Evolutionary conservation across 176 grass and related monocot species (phyloP), one percentile per base, ranked within the genome.

Genomic region (Eremochloa ophiuroides): DNA sequence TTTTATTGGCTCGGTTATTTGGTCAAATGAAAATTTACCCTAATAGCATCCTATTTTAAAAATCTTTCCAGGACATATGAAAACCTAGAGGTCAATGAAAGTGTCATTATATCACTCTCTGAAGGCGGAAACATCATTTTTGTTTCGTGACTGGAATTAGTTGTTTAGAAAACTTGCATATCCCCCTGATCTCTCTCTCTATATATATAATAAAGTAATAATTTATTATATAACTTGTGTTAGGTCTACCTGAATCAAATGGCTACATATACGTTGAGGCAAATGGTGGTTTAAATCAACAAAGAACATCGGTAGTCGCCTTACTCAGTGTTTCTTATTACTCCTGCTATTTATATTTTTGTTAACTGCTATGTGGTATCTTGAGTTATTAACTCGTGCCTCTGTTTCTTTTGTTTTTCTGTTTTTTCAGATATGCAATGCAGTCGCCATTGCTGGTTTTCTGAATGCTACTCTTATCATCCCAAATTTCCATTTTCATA

Each of bases 221-320:
- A 77, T 29, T 71, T 66, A 69, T 79, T 77, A 30, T 11, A 30
- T 81, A 53, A 79, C 62, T 64, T 31, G 37, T 91, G 51, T 82
- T 80, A 98, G 95, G 83, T 62, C 71, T 98, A 82, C 86, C 95
- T 73, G 95, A 98, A 87, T 98, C 95, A 87, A 94, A 98, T 93
- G 95, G 95, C 58, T 98, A 98, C 79, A 93, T 98, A 81, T 98
- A 95, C 78, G 47, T 98, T 48, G 95, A 98, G 82, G 95, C 95
- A 73, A 98, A 98, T 73, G 95, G 95, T 65, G 95, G 95, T 50
- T 91, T 98, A 85, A 98, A 98, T 93, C 95, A 98, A 67, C 95
- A 98, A 74, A 85, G 95, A 46, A 91, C 95, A 83, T 98, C 95
- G 34, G 95, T 98, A 78, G 67, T 84, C 80, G 20, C 67, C 53